Evolutionary conservation across 352 stramenopile genomes (phyloP).

Genomic region (Thraustochytrium sp.): DNA sequence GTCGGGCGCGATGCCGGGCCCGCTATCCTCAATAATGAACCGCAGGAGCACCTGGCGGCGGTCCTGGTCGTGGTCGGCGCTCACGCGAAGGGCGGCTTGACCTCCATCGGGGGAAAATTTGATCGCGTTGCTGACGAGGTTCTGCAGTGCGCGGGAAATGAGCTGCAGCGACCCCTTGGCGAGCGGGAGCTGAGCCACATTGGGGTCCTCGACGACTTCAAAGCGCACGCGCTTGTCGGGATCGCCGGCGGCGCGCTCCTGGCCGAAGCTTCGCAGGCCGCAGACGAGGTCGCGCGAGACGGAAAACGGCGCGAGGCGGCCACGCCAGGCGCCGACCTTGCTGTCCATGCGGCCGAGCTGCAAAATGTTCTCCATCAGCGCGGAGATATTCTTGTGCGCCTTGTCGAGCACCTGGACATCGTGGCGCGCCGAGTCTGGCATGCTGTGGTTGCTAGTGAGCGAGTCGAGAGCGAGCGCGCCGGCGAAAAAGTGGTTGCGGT

Average conservation of each 20-base stretch:
- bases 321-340: background rate
- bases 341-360: background rate
- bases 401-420: background rate
- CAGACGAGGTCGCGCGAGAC: background rate
- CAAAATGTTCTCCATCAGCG: slow-evolving; percentile 20
- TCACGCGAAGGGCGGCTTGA: background rate
- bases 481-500: slow-evolving; percentile 1
- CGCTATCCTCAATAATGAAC: background rate
- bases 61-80: background rate
- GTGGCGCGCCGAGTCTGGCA: background rate
- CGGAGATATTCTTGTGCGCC: slow-evolving; percentile 9
- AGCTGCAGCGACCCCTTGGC: background rate
- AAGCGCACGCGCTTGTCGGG: background rate
- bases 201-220: background rate
- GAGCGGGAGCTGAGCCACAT: background rate
- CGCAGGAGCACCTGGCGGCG: background rate
- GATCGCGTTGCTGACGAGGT: slow-evolving; percentile 1
- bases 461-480: background rate
- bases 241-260: background rate
- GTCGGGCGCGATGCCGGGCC: background rate
- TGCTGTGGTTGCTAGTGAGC: slow-evolving; percentile 6
- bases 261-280: background rate
- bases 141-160: background rate
- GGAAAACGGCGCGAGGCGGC: background rate
- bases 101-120: background rate